Percentiles rank a stretch among this genome's conserved stretches.
These are phyloP conservation scores for Macrolepiota albuminosa DNA, from an alignment of 768 basidiomycete genomes.

Conservation along the genomic window DNA sequence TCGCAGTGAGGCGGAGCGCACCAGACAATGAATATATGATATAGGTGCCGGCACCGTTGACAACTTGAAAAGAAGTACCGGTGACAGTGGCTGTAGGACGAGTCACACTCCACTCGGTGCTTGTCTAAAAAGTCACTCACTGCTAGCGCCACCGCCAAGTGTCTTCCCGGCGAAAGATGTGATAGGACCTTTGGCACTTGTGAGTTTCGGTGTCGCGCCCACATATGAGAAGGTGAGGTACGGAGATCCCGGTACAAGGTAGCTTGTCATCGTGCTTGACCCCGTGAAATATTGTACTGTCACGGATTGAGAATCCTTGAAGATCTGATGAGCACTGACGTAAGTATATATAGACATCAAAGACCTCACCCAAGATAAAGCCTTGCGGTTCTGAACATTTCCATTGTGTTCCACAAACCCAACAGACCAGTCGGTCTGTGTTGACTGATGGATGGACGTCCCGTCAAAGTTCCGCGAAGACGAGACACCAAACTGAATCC, in stretches of 20 bases:
- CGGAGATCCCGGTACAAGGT: constrained; percentile 28
- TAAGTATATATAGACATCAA: neutral
- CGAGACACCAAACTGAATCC: constrained; percentile 28
- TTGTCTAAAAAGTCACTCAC: constrained; percentile 7
- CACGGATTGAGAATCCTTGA: constrained; percentile 28
- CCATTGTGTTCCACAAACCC: constrained; percentile 28
- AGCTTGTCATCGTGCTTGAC: constrained; percentile 25
- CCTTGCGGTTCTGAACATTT: constrained; percentile 25
- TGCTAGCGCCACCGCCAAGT: constrained; percentile 17
- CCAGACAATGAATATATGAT: constrained; percentile 28
- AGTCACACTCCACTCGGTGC: neutral
- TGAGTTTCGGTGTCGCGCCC: constrained; percentile 26
- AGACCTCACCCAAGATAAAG: constrained; percentile 24
- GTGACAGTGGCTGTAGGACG: constrained; percentile 18
- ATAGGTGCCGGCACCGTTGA: constrained; percentile 26
- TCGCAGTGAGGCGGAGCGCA: constrained; percentile 23
- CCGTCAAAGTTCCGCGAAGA: constrained; percentile 26
- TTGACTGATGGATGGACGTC: constrained; percentile 26
- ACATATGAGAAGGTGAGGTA: constrained; percentile 29
- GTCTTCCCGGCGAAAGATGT: constrained; percentile 22
- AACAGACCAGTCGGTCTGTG: constrained; percentile 27
- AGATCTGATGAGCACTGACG: neutral
- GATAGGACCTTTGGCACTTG: constrained; percentile 25
- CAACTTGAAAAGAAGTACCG: constrained; percentile 25
- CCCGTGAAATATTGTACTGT: constrained; percentile 30